Percentiles rank a stretch among this genome's conserved stretches.
phyloP scores from a whole-genome alignment of 176 grass and related monocot genomes.

The Eremochloa ophiuroides region DNA sequence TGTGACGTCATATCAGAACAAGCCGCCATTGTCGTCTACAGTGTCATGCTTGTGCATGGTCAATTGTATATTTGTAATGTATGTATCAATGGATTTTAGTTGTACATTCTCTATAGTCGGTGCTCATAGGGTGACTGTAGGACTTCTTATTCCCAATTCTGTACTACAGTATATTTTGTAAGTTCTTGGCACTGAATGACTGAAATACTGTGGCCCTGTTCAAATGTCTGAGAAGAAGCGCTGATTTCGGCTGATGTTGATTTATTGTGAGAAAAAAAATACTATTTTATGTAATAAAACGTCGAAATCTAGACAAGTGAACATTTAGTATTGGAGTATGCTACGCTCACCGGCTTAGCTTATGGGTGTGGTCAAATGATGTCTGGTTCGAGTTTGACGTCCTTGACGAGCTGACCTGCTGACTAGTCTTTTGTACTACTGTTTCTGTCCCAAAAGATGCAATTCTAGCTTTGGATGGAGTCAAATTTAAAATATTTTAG shows the following conservation, averaged over 20 bases:
- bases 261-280: too few relatives aligned
- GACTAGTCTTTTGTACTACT: background rate
- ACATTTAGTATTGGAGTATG: background rate
- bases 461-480: background rate
- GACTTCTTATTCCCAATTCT: background rate
- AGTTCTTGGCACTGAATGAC: background rate
- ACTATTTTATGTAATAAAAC: too few relatives aligned
- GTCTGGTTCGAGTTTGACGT: background rate
- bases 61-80: background rate
- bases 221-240: too few relatives aligned
- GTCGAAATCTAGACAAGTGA: too few relatives aligned
- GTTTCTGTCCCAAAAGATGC: background rate
- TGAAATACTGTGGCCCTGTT: too few relatives aligned
- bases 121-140: background rate
- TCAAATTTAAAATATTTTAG: too few relatives aligned
- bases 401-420: background rate
- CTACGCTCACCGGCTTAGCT: background rate
- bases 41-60: background rate
- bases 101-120: background rate
- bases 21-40: background rate
- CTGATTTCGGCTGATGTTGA: too few relatives aligned
- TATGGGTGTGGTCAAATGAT: background rate
- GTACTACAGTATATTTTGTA: background rate
- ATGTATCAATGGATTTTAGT: background rate
- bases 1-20: background rate